Evolutionary conservation across 2,329 filamentous ascomycete genomes (phyloP).

Genomic region (Pyrenochaeta sp.): DNA sequence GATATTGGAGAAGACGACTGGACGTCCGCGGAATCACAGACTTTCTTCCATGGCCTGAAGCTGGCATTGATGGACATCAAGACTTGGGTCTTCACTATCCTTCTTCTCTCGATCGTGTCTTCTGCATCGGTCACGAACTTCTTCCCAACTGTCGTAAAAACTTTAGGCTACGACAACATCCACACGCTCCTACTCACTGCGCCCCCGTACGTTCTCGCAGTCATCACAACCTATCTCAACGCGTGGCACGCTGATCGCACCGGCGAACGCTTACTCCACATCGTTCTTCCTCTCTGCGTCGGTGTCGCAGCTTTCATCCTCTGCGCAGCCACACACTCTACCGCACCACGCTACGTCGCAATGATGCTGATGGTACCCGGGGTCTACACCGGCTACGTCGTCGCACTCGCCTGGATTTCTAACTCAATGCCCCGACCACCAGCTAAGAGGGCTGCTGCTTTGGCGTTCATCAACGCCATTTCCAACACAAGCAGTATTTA

Average conservation of each 20-base stretch:
- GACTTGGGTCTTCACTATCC: constrained; percentile 50
- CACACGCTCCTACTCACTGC: constrained; percentile 58
- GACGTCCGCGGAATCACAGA: constrained; percentile 45
- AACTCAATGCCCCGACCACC: constrained; percentile 79
- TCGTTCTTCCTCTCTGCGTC: constrained; percentile 68
- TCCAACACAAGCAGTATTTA: constrained; percentile 76
- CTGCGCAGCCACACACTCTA: constrained; percentile 67
- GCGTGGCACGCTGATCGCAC: constrained; percentile 76
- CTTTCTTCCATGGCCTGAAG: constrained; percentile 51
- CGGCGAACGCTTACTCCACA: constrained; percentile 75
- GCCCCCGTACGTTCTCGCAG: constrained; percentile 59
- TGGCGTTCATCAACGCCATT: constrained; percentile 80
- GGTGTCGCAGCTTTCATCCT: constrained; percentile 73
- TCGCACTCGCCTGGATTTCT: constrained; percentile 76
- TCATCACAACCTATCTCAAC: constrained; percentile 69
- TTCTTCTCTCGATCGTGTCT: constrained; percentile 52
- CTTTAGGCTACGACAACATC: constrained; percentile 65
- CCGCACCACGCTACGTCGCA: constrained; percentile 70
- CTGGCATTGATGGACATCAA: constrained; percentile 52
- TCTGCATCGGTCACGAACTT: constrained; percentile 56
- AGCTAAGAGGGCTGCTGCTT: constrained; percentile 74
- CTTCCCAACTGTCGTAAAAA: constrained; percentile 70
- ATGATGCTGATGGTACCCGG: constrained; percentile 76
- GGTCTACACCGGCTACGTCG: constrained; percentile 68
- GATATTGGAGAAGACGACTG: constrained; percentile 54